phyloP scores from a whole-genome alignment of 495 filamentous ascomycete species.

The Collariella sp. region DNA sequence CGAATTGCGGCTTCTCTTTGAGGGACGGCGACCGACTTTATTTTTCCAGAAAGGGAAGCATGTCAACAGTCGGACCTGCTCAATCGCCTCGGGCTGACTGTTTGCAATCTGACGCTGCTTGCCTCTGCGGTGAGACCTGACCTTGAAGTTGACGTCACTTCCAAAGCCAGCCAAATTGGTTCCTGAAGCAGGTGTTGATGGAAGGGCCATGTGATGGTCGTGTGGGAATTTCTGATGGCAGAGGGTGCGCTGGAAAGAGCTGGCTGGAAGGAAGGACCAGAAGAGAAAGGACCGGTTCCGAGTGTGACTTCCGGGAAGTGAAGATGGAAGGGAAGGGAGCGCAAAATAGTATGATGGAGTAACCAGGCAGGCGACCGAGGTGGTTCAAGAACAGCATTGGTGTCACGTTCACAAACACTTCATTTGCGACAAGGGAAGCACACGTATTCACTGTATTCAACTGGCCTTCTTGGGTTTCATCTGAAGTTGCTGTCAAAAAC shows the following conservation, averaged over 20 bases:
- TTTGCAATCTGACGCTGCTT: constrained; percentile 12
- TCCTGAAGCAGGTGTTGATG: not conserved
- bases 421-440: not conserved
- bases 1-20: constrained; percentile 1
- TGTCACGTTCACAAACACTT: not conserved
- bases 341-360: not conserved
- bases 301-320: not conserved
- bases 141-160: constrained; percentile 13
- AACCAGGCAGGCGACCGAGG: not conserved
- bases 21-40: not conserved
- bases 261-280: too few species aligned
- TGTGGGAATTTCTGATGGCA: not conserved
- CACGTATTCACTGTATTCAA: not conserved
- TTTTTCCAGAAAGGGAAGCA: not conserved
- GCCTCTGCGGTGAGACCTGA: constrained; percentile 14
- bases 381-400: not conserved
- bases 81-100: not conserved
- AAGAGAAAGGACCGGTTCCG: not conserved
- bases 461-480: not conserved
- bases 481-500: not conserved
- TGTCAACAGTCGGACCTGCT: not conserved
- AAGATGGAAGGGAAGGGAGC: too few species aligned
- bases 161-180: not conserved
- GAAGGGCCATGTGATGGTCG: not conserved
- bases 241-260: not conserved